phyloP scores from a whole-genome alignment of 2,329 filamentous ascomycete genomes.

The Penicillium sp. region DNA sequence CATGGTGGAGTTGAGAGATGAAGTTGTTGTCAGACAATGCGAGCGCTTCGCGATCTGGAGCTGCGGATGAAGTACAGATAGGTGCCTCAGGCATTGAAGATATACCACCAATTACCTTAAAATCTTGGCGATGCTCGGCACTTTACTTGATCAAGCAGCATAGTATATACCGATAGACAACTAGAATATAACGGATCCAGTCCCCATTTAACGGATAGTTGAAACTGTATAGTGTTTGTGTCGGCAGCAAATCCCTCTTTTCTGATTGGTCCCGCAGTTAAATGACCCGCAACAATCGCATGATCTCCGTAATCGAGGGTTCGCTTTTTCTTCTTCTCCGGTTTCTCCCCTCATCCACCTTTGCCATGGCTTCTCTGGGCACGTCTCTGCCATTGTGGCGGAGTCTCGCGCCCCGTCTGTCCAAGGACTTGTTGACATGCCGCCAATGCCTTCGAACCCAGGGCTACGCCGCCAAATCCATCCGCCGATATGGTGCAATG shows the following conservation, averaged over 20 bases:
- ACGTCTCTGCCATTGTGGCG: slow-evolving; percentile 33
- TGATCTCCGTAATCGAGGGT: slow-evolving; percentile 15
- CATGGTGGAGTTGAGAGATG: slow-evolving; percentile 27
- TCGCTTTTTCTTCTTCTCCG: slow-evolving; percentile 13
- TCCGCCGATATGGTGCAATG: slow-evolving; percentile 31
- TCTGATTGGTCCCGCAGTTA: slow-evolving; percentile 21
- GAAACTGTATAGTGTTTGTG: background rate
- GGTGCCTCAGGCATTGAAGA: slow-evolving; percentile 23
- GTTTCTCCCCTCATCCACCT: slow-evolving; percentile 4
- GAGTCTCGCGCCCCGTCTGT: slow-evolving; percentile 36
- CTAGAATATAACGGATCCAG: background rate
- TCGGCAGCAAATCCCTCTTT: slow-evolving; percentile 17
- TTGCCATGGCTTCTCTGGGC: slow-evolving; percentile 36
- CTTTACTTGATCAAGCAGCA: too few species aligned
- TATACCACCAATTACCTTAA: background rate
- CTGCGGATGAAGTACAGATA: slow-evolving; percentile 13
- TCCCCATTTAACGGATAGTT: background rate
- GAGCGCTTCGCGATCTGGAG: slow-evolving; percentile 11
- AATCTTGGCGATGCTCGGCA: too few species aligned
- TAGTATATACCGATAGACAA: background rate
- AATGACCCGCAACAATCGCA: slow-evolving; percentile 9
- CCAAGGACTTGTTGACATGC: slow-evolving; percentile 42
- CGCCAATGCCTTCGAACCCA: slow-evolving; percentile 41
- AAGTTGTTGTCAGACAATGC: slow-evolving; percentile 6
- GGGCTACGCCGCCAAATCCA: slow-evolving; percentile 28